A percentile compares a stretch with the other conserved stretches of the same genome.
phyloP scores from a whole-genome alignment of 495 filamentous ascomycete genomes.

The Elasticomyces elasticus region DNA sequence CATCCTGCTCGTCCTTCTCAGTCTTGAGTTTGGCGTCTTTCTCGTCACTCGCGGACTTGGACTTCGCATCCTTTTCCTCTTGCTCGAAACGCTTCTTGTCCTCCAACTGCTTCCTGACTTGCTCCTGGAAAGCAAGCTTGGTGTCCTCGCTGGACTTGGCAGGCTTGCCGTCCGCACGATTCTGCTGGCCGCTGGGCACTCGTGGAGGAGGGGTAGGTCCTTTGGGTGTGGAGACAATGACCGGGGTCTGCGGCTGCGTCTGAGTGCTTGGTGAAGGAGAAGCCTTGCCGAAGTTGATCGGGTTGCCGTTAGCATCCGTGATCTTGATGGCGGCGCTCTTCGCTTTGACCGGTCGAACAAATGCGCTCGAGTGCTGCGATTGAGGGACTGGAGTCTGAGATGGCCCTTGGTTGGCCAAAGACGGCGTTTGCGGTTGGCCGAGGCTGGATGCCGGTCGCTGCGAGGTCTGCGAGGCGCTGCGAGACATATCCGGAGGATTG shows the following conservation, averaged over 20 bases:
- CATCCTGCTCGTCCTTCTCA: constrained; percentile 18
- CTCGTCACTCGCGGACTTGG: constrained; percentile 36
- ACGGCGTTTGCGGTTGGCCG: constrained; percentile 52
- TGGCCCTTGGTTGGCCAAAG: constrained; percentile 40
- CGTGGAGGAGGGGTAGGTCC: constrained; percentile 49
- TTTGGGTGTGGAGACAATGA: constrained; percentile 55
- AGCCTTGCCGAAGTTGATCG: constrained; percentile 43
- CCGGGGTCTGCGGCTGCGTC: constrained; percentile 19
- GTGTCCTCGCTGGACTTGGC: constrained; percentile 61
- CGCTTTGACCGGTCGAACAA: constrained; percentile 41
- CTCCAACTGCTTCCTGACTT: constrained; percentile 53
- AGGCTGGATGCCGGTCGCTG: constrained; percentile 74
- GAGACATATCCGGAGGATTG: constrained; percentile 60
- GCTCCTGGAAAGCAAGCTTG: constrained; percentile 56
- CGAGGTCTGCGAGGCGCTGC: constrained; percentile 69
- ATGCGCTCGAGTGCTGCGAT: constrained; percentile 5
- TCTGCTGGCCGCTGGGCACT: constrained; percentile 41
- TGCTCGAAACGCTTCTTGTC: constrained; percentile 43
- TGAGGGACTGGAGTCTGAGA: constrained; percentile 41
- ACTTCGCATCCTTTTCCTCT: constrained; percentile 37
- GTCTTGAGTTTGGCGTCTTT: constrained; percentile 36
- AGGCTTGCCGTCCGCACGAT: constrained; percentile 48
- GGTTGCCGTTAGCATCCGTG: constrained; percentile 65
- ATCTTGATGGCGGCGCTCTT: constrained; percentile 63
- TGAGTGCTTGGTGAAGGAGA: constrained; percentile 39